Evolutionary conservation across 2,329 filamentous ascomycete species (phyloP).

Genomic region (Clonostachys chloroleuca): DNA sequence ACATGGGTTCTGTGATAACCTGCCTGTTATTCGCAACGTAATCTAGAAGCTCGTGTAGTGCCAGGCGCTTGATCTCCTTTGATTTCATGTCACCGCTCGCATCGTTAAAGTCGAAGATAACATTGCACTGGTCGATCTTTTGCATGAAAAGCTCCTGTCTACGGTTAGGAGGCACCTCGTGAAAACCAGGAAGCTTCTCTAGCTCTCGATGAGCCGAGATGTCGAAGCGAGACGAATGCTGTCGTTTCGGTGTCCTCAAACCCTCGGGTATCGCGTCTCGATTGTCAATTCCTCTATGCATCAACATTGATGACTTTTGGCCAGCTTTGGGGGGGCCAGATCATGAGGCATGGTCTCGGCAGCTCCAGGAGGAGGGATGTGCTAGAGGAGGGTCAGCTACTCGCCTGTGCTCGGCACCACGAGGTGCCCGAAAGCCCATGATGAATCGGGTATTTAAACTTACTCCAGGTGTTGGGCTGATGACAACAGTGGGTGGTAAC

Average conservation of each 20-base stretch:
- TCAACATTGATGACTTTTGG: constrained; percentile 73
- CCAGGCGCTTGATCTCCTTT: constrained; percentile 97
- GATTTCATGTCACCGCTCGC: constrained; percentile 98
- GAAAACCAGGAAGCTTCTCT: constrained; percentile 95
- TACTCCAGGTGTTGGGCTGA: constrained; percentile 91
- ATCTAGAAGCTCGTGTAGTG: constrained; percentile 91
- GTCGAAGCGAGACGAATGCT: constrained; percentile 96
- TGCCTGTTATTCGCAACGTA: constrained; percentile 98
- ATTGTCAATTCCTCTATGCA: constrained; percentile 82
- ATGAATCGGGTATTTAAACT: constrained; percentile 22
- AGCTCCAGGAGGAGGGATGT: constrained; percentile 86
- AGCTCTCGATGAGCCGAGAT: constrained; percentile 95
- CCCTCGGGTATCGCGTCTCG: constrained; percentile 91
- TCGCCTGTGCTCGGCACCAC: background rate
- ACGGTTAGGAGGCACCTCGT: constrained; percentile 92
- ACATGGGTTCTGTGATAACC: constrained; percentile 99
- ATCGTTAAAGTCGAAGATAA: constrained; percentile 99
- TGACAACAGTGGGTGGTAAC: constrained; percentile 82
- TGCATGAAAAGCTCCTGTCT: constrained; percentile 98
- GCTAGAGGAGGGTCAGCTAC: constrained; percentile 33
- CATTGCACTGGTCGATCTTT: constrained; percentile 99
- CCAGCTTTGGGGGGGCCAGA: constrained; percentile 90
- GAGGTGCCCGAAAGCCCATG: background rate
- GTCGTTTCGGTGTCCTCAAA: constrained; percentile 88
- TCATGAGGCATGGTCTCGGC: constrained; percentile 98